These are phyloP conservation scores for Pulveroboletus sp. DNA, from an alignment of 1,284 basidiomycete genomes.

Conservation along the genomic window DNA sequence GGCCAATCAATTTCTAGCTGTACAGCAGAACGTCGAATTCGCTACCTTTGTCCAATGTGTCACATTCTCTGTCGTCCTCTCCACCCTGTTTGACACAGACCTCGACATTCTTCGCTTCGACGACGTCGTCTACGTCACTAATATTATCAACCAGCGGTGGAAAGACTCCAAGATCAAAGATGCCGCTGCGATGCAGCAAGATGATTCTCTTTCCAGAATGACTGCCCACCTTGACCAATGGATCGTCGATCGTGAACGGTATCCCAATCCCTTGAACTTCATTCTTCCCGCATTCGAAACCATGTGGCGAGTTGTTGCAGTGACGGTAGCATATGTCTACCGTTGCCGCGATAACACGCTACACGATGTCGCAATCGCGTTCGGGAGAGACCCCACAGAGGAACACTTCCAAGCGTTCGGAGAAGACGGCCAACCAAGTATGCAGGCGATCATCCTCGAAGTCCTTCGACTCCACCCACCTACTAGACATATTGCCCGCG, in stretches of 20 bases:
- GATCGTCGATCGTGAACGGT: conserved; percentile 36
- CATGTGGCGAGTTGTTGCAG: conserved; percentile 59
- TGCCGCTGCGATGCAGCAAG: conserved; percentile 3
- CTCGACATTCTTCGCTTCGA: conserved; percentile 33
- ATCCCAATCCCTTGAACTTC: conserved; percentile 50
- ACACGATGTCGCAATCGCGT: conserved; percentile 31
- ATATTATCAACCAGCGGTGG: conserved; percentile 48
- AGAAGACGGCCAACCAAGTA: conserved; percentile 34
- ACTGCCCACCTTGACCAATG: conserved; percentile 38
- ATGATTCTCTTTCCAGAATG: conserved; percentile 30
- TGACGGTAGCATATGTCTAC: conserved; percentile 40
- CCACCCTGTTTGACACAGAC: conserved; percentile 42
- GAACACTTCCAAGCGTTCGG: conserved; percentile 34
- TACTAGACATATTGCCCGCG: conserved; percentile 48
- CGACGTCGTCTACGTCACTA: conserved; percentile 41
- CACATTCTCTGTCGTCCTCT: conserved; percentile 46
- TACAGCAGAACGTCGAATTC: conserved; percentile 28
- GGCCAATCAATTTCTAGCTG: conserved; percentile 15
- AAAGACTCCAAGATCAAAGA: conserved; percentile 27
- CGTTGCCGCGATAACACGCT: conserved; percentile 26
- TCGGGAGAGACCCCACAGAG: conserved; percentile 39
- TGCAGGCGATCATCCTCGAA: conserved; percentile 48
- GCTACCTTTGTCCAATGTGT: conserved; percentile 44
- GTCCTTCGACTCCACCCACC: conserved; percentile 57
- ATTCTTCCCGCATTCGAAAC: conserved; percentile 63